A percentile compares a stretch with the other conserved stretches of the same genome.
These are phyloP conservation scores for Vitis cinerea DNA, from an alignment of 164 flowering plant species.

Conservation along the genomic window DNA sequence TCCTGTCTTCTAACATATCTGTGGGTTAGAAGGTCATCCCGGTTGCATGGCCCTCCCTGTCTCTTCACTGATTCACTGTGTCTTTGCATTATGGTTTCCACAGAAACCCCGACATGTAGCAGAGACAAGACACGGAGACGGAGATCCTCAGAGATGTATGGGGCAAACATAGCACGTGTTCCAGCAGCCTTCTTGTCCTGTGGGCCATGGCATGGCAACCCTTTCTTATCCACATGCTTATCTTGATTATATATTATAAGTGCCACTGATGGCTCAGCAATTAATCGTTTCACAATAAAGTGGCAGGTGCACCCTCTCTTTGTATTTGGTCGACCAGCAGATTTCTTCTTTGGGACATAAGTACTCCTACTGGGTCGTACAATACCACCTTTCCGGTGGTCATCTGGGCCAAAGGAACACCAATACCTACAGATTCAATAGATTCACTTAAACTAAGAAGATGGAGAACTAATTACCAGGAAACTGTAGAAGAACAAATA, in stretches of 20 bases:
- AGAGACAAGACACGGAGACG: conserved; percentile 86
- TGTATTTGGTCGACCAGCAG: conserved; percentile 88
- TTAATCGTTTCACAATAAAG: conserved; percentile 89
- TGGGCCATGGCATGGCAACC: conserved; percentile 94
- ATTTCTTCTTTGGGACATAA: conserved; percentile 67
- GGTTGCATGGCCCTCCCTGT: conserved; percentile 87
- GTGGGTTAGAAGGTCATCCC: conserved; percentile 90
- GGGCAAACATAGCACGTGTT: conserved; percentile 92
- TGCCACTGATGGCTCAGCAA: conserved; percentile 92
- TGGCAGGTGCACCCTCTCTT: conserved; percentile 97
- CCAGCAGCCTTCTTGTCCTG: conserved; percentile 87
- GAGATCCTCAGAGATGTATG: conserved; percentile 92
- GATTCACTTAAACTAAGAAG: conserved; percentile 1
- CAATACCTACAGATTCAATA: conserved; percentile 74
- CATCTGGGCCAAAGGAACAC: conserved; percentile 99
- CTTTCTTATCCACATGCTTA: conserved; percentile 86
- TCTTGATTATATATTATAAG: conserved; percentile 87
- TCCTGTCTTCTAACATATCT: conserved; percentile 89
- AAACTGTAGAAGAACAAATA: not conserved
- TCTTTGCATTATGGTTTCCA: conserved; percentile 96
- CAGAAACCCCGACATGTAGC: conserved; percentile 86
- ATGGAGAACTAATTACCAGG: not conserved
- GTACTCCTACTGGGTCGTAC: conserved; percentile 83
- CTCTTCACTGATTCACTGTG: conserved; percentile 82
- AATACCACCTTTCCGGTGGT: conserved; percentile 82